Percentiles rank a stretch among this genome's conserved stretches.
Evolutionary conservation across 1,284 basidiomycete species (phyloP).

Genomic region (Tylopilus sp.): DNA sequence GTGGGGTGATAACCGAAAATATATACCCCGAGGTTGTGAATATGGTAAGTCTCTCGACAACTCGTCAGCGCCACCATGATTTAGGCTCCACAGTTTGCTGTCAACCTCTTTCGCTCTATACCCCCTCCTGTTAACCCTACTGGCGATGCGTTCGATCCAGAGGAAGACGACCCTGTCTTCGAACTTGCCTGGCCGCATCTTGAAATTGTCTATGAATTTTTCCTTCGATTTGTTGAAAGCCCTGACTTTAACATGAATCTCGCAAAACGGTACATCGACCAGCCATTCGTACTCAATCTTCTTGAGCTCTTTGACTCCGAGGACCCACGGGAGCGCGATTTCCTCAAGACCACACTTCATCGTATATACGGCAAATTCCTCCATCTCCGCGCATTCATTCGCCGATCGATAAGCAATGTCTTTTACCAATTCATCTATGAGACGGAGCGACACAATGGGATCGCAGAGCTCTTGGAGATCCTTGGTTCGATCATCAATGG

Average conservation of each 20-base stretch:
- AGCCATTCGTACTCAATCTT: conserved; percentile 91
- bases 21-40: conserved; percentile 99
- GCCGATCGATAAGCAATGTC: conserved; percentile 98
- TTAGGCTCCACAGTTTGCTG: conserved; percentile 66
- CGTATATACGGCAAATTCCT: conserved; percentile 99
- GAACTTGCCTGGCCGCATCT: conserved; percentile 99
- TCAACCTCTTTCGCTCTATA: conserved; percentile 98
- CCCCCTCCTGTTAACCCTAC: conserved; percentile 98
- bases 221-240: conserved; percentile 97
- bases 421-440: conserved; percentile 99
- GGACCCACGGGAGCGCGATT: conserved; percentile 97
- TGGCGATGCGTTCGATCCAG: conserved; percentile 97
- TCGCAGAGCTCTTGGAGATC: conserved; percentile 97
- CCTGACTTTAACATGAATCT: conserved; percentile 98
- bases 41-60: conserved; percentile 63
- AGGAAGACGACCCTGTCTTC: conserved; percentile 98
- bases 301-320: conserved; percentile 99
- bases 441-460: conserved; percentile 98
- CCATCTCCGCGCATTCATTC: conserved; percentile 96
- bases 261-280: conserved; percentile 97
- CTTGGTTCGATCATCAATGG: conserved; percentile 99
- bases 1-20: conserved; percentile 93
- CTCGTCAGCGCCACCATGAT: conserved; percentile 12
- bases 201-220: conserved; percentile 99
- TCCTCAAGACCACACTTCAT: conserved; percentile 98